Evolutionary conservation across 192 early-diverging fungal genomes (phyloP).

Genomic region (Endogone sp.): DNA sequence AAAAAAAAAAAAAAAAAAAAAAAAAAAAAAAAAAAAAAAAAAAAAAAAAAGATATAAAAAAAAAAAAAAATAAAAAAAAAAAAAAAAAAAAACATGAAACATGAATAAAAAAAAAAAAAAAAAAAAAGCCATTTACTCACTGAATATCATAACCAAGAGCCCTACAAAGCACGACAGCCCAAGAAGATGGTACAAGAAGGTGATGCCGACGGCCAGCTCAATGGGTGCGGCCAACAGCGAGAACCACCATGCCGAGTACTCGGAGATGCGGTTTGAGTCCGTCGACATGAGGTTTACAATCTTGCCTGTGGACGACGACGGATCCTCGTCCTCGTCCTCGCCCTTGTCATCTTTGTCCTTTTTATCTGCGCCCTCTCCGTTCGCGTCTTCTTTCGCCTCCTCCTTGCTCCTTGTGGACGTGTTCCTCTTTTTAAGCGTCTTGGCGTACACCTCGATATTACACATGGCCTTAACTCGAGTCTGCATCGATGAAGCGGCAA

Average conservation of each 20-base stretch:
- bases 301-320: constrained; percentile 21
- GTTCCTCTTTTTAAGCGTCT: constrained; percentile 56
- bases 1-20: too few relatives aligned
- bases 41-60: too few relatives aligned
- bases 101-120: too few relatives aligned
- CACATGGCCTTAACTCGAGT: constrained; percentile 21
- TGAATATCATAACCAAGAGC: constrained; percentile 31
- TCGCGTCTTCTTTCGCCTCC: constrained; percentile 17
- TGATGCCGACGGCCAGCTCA: constrained; percentile 40
- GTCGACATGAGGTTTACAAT: constrained; percentile 41
- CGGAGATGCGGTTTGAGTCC: constrained; percentile 41
- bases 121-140: too few relatives aligned
- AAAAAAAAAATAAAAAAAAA: too few relatives aligned
- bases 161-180: constrained; percentile 35
- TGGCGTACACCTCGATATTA: constrained; percentile 54
- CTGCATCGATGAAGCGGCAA: constrained; percentile 12
- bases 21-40: too few relatives aligned
- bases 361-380: constrained; percentile 29
- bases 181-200: constrained; percentile 29
- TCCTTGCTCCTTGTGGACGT: constrained; percentile 37
- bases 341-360: constrained; percentile 33
- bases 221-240: constrained; percentile 44
- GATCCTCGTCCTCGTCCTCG: constrained; percentile 30
- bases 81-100: too few relatives aligned
- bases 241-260: constrained; percentile 39